Conservation (phyloP, 1,284 basidiomycete species). For the Pholiota adiposa region DNA sequence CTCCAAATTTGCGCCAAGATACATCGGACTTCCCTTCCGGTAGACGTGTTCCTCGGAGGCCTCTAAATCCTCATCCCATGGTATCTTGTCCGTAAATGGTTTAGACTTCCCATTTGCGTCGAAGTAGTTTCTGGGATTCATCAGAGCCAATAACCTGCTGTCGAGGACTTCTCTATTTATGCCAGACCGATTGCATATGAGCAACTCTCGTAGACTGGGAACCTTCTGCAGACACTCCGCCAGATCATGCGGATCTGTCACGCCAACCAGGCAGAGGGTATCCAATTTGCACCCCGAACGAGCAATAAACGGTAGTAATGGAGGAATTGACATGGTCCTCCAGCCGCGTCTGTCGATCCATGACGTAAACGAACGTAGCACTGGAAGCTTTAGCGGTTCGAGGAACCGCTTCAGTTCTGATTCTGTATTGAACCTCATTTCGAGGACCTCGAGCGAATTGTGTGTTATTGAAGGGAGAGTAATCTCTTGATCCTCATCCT, state of each 20-base stretch:
- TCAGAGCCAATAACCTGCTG: too few relatives aligned
- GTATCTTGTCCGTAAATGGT: too few relatives aligned
- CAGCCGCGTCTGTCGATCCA: too few relatives aligned
- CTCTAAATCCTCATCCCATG: too few relatives aligned
- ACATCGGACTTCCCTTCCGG: too few relatives aligned
- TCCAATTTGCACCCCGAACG: constrained; percentile 16
- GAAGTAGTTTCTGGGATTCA: too few relatives aligned
- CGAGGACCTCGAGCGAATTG: constrained; percentile 15
- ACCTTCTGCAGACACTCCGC: constrained; percentile 20
- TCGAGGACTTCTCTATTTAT: too few relatives aligned
- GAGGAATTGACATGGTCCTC: neutral
- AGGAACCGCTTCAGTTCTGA: constrained; percentile 15
- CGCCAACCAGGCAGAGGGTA: constrained; percentile 21
- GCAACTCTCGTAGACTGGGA: constrained; percentile 17
- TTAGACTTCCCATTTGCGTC: too few relatives aligned
- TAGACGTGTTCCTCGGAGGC: too few relatives aligned
- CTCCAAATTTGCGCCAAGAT: too few relatives aligned
- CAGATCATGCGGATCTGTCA: constrained; percentile 19
- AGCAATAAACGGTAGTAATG: constrained; percentile 17
- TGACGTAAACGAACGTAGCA: constrained; percentile 11
- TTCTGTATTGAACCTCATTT: constrained; percentile 18
- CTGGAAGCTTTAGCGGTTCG: constrained; percentile 16
- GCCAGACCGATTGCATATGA: too few relatives aligned
- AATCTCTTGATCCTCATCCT: neutral
- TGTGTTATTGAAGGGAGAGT: constrained; percentile 12